Percentiles rank a stretch among this genome's conserved stretches.
Conservation (phyloP, 345 rosid genomes). For the Psidium guajava region DNA sequence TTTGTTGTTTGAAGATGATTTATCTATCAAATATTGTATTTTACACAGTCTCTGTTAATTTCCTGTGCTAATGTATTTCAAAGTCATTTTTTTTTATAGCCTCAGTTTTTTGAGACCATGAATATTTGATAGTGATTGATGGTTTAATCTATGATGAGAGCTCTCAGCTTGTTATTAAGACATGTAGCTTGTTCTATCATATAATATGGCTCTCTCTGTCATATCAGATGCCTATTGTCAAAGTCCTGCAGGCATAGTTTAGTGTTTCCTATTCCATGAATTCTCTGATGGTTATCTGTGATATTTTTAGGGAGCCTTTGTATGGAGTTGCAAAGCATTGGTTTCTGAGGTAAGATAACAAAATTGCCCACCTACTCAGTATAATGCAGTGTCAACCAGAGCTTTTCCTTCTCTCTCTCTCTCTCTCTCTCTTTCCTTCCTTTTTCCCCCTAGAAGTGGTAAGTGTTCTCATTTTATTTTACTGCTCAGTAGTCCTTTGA, state of each 20-base stretch:
- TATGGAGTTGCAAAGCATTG: constrained; percentile 89
- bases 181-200: neutral
- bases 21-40: neutral
- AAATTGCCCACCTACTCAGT: neutral
- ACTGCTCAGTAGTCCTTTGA: neutral
- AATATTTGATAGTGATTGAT: neutral
- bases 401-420: neutral
- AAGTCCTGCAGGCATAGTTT: neutral
- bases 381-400: neutral
- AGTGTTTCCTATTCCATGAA: neutral
- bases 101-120: neutral
- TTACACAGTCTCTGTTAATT: neutral
- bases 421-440: neutral
- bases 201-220: neutral
- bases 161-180: neutral
- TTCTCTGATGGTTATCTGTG: constrained; percentile 4
- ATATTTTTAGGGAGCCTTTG: constrained; percentile 69
- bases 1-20: neutral
- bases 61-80: neutral
- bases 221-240: neutral
- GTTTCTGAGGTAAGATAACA: constrained; percentile 67
- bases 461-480: too few species aligned
- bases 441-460: neutral
- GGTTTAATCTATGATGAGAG: neutral
- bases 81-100: neutral